Evolutionary conservation across 2,329 filamentous ascomycete species (phyloP), one percentile per base, ranked within the genome.

Genomic region (Dendrostoma leiphaemia): DNA sequence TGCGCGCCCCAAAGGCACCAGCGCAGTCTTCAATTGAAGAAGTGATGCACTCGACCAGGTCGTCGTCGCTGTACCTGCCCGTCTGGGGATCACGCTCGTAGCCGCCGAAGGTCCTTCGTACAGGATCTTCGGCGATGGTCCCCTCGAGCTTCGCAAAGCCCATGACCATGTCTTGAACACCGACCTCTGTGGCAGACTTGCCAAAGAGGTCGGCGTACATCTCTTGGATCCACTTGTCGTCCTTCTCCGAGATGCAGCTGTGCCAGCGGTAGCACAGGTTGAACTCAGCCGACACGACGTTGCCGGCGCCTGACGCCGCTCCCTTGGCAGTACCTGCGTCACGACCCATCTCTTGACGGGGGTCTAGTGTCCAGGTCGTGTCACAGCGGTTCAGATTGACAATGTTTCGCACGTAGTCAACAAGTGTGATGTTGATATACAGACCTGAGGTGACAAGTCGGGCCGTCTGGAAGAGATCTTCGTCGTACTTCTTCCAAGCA

Each of bases 221-320:
- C 12, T 86, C 76, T 61, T 91, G 80, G 21, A 90, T 88, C 90
- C 90, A 95, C 60, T 85, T 78, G 64, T 94, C 90, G 63, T 96
- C 91, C 59, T 82, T 84, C 54, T 84, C 81, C 1, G 74, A 83
- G 62, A 94, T 89, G 61, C 87, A 85, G 3, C 89, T 90, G 73
- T 95, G 90, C 90, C 90, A 95, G 59, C 90, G 81, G 69, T 96
- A 95, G 61, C 89, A 88, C 9, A 96, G 78, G 65, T 94, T 95
- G 77, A 96, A 96, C 72, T 96, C 91, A 3, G 88, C 89, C 0
- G 89, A 93, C 5, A 93, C 89, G 60, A 88, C 85, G 64, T 94
- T 95, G 48, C 91, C 91, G 0, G 88, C 83, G 38, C 89, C 91
- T 23, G 84, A 79, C 41, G 89, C 83, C 0, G 87, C 82, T 1